Conservation (phyloP, 257 asterid genomes). For the Craterostigma plantagineum region DNA sequence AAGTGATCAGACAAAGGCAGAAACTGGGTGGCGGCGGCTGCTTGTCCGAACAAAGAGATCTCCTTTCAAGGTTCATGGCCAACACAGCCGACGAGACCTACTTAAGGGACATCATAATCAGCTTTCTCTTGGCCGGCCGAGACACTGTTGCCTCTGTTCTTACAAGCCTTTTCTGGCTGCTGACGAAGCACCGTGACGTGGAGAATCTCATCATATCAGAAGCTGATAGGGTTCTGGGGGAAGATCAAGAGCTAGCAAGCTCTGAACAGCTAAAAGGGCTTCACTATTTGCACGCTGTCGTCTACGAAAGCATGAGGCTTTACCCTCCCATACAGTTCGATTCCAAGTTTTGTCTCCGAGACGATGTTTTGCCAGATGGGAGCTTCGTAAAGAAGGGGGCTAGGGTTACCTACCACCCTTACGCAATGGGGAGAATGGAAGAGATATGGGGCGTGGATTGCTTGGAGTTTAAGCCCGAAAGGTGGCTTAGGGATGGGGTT, state of each 20-base stretch:
- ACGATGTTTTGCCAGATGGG: slow-evolving; percentile 31
- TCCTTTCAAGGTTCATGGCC: slow-evolving; percentile 32
- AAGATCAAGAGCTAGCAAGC: slow-evolving; percentile 1
- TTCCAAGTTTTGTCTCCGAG: slow-evolving; percentile 19
- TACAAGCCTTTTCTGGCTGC: slow-evolving; percentile 26
- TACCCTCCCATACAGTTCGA: slow-evolving; percentile 39
- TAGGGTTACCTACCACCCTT: slow-evolving; percentile 36
- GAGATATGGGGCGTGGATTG: slow-evolving; percentile 42
- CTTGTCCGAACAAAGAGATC: slow-evolving; percentile 18
- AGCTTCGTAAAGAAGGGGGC: slow-evolving; percentile 20
- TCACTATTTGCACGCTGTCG: slow-evolving; percentile 25
- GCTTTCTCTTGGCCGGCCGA: slow-evolving; percentile 37
- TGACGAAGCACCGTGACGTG: slow-evolving; percentile 20
- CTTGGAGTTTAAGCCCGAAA: slow-evolving; percentile 29
- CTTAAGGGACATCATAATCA: slow-evolving; percentile 24
- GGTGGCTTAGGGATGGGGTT: slow-evolving; percentile 30
- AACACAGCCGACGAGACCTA: slow-evolving; percentile 13
- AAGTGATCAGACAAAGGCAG: slow-evolving; percentile 18
- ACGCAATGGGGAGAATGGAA: slow-evolving; percentile 50
- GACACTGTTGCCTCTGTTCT: slow-evolving; percentile 41
- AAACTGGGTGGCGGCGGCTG: slow-evolving; percentile 2
- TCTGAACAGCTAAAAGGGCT: slow-evolving; percentile 17
- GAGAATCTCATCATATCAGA: slow-evolving; percentile 20
- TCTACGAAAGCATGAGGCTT: slow-evolving; percentile 38
- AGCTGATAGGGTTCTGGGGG: slow-evolving; percentile 16